Conservation (phyloP, 805 yeast species). For the Wickerhamiella sorbophila region DNA sequence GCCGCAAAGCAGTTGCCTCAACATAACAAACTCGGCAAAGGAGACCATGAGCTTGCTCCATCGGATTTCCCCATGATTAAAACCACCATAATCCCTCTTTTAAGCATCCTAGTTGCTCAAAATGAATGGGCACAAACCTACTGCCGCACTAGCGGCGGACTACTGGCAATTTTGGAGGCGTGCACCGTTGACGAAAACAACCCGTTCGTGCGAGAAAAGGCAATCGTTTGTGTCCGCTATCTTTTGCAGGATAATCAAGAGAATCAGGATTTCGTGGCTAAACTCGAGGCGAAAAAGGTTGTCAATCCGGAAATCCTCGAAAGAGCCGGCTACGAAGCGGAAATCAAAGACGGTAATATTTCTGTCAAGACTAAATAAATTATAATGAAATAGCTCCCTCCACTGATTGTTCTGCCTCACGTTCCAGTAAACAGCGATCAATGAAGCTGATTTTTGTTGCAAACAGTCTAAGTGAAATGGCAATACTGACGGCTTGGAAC, state of each 20-base stretch:
- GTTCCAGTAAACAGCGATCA: conserved; percentile 7
- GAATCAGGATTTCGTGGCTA: conserved; percentile 66
- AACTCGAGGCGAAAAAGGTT: conserved; percentile 59
- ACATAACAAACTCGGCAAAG: conserved; percentile 6
- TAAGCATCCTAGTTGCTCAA: conserved; percentile 42
- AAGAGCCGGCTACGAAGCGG: conserved; percentile 66
- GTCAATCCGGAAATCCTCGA: conserved; percentile 45
- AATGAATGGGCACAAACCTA: conserved; percentile 49
- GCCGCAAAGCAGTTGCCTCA: conserved; percentile 6
- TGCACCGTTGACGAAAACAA: conserved; percentile 80
- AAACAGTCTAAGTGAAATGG: not conserved
- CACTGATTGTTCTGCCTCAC: conserved; percentile 5
- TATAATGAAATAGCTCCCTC: not conserved
- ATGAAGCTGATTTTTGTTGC: conserved; percentile 1
- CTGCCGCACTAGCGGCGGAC: conserved; percentile 49
- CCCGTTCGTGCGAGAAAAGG: conserved; percentile 64
- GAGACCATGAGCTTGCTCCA: conserved; percentile 5
- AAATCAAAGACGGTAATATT: conserved; percentile 58
- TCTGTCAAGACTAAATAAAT: conserved; percentile 30
- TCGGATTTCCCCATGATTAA: conserved; percentile 31
- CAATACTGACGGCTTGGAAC: conserved; percentile 4
- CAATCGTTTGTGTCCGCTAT: conserved; percentile 64
- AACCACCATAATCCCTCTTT: conserved; percentile 47
- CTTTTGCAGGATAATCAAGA: conserved; percentile 45
- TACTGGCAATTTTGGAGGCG: conserved; percentile 58